Evolutionary conservation across 164 flowering plant species (phyloP).

Genomic region (Litsea cubeba): DNA sequence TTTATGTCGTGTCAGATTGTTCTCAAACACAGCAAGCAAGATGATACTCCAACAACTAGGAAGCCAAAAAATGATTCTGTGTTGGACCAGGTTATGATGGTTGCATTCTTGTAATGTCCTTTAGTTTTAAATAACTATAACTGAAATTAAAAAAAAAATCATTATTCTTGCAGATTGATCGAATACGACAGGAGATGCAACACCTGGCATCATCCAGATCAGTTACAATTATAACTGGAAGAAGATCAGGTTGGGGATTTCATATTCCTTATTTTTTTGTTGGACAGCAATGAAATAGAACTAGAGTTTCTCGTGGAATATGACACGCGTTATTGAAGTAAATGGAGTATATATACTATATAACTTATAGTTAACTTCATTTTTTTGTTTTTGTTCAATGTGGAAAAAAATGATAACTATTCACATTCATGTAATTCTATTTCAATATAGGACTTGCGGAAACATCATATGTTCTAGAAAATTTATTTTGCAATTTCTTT

Average conservation of each 20-base stretch:
- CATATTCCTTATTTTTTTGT: background rate
- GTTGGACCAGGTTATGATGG: slow-evolving; percentile 66
- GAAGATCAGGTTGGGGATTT: slow-evolving; percentile 46
- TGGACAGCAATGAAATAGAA: background rate
- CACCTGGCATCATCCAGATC: slow-evolving; percentile 48
- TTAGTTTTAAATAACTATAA: background rate
- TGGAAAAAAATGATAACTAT: too few species aligned
- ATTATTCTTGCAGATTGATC: slow-evolving; percentile 51
- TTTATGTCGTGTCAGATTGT: slow-evolving; percentile 40
- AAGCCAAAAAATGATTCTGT: slow-evolving; percentile 64
- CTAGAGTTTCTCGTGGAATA: too few species aligned
- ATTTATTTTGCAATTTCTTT: too few species aligned
- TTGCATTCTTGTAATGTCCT: background rate
- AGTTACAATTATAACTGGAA: slow-evolving; percentile 50
- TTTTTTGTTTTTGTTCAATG: too few species aligned
- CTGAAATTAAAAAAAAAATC: background rate
- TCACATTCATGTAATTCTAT: too few species aligned
- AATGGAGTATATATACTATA: too few species aligned
- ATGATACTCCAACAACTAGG: slow-evolving; percentile 37
- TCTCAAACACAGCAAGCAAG: slow-evolving; percentile 41
- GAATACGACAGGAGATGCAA: slow-evolving; percentile 63
- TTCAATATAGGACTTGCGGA: too few species aligned
- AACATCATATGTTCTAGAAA: too few species aligned
- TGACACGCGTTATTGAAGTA: too few species aligned
- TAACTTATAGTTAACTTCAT: too few species aligned